Percentiles rank a stretch among this genome's conserved stretches.
Evolutionary conservation across 176 grass and related monocot species (phyloP).

Genomic region (Elaeis guineensis): DNA sequence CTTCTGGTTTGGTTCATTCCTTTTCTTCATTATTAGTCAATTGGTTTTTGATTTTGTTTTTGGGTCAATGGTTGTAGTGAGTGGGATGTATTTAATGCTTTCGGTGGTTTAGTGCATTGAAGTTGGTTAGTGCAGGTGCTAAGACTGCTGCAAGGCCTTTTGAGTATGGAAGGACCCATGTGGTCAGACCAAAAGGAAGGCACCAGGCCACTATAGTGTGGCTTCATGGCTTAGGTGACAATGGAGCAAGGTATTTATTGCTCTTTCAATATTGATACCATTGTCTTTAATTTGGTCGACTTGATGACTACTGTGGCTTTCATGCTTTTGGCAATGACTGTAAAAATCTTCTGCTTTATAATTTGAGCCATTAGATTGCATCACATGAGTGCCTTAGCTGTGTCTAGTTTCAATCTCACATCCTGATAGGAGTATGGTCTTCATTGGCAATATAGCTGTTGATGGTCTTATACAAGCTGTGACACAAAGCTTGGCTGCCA

Average conservation of each 20-base stretch:
- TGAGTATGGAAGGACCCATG: constrained; percentile 91
- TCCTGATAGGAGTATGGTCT: too few relatives aligned
- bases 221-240: constrained; percentile 94
- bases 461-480: too few relatives aligned
- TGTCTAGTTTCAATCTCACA: too few relatives aligned
- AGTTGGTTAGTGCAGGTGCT: constrained; percentile 45
- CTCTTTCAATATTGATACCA: constrained; percentile 10
- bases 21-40: neutral
- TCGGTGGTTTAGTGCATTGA: constrained; percentile 13
- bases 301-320: too few relatives aligned
- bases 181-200: constrained; percentile 89
- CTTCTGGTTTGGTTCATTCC: constrained; percentile 27
- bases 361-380: too few relatives aligned
- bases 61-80: too few relatives aligned
- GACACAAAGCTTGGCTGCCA: too few relatives aligned
- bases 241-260: constrained; percentile 66
- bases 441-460: too few relatives aligned
- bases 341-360: too few relatives aligned
- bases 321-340: too few relatives aligned
- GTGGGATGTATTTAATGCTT: neutral
- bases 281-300: constrained; percentile 3
- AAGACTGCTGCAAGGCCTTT: constrained; percentile 47
- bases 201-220: constrained; percentile 89
- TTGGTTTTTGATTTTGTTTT: too few relatives aligned
- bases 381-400: too few relatives aligned